Evolutionary conservation across 345 rosid species (phyloP), one percentile per base, ranked within the genome.

Genomic region (Pugionium cornutum): DNA sequence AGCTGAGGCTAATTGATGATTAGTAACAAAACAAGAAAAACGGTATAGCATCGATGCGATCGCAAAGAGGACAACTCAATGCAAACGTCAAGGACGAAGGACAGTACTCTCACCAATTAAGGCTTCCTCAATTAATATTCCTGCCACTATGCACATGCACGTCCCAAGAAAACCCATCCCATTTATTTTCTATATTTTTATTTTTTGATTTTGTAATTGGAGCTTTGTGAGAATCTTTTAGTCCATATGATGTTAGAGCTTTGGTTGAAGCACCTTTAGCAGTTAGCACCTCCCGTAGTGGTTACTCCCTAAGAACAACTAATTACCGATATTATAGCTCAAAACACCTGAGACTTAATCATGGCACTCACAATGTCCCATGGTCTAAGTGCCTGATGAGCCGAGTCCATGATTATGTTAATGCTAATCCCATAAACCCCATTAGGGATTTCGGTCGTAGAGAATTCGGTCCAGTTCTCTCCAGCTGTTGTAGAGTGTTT

Each of bases 271-370:
- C 89, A 26, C 96, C 96, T 80, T 86, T 88, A 54, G 92, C 92
- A 18, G 92, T 86, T 88, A 54, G 92, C 92, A 18, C 96, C 92
- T 73, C 88, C 96, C 2, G 81, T 73, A 3, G 96, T 89, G 5
- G 92, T 89, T 6, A 86, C 88, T 11, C 96, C 96, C 96, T 92
- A 89, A 2, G 92, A 86, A 73, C 96, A 89, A 62, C 96, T 89
- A 53, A 89, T 90, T 25, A 83, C 70, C 26, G 96, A 89, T 68
- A 86, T 86, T 60, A 89, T 89, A 18, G 85, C 89, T 42, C 90
- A 92, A 46, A 89, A 89, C 47, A 86, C 92, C 59, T 84, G 87
- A 29, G 96, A 86, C 66, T 89, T 89, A 31, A 89, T 83, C 96
- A 89, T 89, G 39, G 96, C 88, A 50, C 92, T 89, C n/a, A 86